phyloP scores from a whole-genome alignment of 495 filamentous ascomycete genomes.

The Apiosordaria backusii region DNA sequence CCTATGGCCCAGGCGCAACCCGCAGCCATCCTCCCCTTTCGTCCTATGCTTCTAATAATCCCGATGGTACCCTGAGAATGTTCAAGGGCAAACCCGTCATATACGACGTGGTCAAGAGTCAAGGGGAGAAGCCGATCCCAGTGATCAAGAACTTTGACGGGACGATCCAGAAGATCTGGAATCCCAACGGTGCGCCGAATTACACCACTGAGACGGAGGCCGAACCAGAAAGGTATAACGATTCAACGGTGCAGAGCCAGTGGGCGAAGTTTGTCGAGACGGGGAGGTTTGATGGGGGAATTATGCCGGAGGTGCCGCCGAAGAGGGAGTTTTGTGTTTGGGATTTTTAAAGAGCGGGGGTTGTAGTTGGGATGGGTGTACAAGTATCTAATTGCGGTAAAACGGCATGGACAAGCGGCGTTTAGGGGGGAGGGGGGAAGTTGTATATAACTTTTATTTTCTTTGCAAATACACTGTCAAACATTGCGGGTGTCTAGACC shows the following conservation, averaged over 20 bases:
- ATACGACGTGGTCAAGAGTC: conserved; percentile 26
- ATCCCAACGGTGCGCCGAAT: conserved; percentile 64
- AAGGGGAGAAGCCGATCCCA: conserved; percentile 26
- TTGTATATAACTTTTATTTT: not conserved
- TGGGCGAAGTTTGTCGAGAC: conserved; percentile 59
- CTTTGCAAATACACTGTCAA: not conserved
- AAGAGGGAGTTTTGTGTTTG: conserved; percentile 69
- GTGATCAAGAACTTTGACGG: conserved; percentile 40
- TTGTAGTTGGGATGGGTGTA: not conserved
- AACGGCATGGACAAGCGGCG: not conserved
- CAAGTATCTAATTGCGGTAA: not conserved
- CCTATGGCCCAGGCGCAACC: conserved; percentile 40
- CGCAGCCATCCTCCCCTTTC: conserved; percentile 43
- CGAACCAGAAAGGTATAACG: conserved; percentile 42
- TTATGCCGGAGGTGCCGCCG: conserved; percentile 69
- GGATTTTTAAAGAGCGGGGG: conserved; percentile 52
- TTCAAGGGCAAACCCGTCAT: conserved; percentile 43
- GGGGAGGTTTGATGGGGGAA: conserved; percentile 59
- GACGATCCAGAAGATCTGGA: conserved; percentile 58
- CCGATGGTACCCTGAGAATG: conserved; percentile 32
- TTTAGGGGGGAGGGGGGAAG: not conserved
- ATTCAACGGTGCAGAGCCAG: conserved; percentile 46
- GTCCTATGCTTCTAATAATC: conserved; percentile 33
- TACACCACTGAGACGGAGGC: conserved; percentile 53
- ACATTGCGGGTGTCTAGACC: not conserved